Conservation (phyloP, 2,329 filamentous ascomycete species). For the Verruconis gallopava region DNA sequence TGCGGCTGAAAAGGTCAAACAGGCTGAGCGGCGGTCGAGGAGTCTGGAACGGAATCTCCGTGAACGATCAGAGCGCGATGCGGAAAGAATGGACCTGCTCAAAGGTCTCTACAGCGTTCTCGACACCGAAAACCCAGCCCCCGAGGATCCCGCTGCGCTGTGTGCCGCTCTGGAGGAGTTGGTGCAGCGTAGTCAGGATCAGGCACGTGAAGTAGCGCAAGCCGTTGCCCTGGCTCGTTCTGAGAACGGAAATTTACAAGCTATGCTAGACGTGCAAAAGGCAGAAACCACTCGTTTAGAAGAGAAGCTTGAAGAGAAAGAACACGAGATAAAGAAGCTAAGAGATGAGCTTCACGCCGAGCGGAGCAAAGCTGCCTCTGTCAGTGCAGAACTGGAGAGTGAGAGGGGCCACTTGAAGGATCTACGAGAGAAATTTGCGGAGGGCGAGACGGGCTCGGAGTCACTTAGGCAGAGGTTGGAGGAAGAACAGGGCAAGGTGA, state of each 20-base stretch:
- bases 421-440: conserved; percentile 59
- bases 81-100: conserved; percentile 20
- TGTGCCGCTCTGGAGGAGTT: conserved; percentile 32
- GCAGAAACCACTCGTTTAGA: conserved; percentile 19
- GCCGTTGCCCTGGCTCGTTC: conserved; percentile 33
- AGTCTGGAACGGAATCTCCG: conserved; percentile 47
- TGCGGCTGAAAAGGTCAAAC: conserved; percentile 37
- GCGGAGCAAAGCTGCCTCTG: conserved; percentile 31
- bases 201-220: conserved; percentile 32
- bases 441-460: conserved; percentile 75
- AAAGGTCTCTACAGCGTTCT: conserved; percentile 26
- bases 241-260: conserved; percentile 31
- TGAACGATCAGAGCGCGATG: conserved; percentile 33
- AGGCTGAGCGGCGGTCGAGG: conserved; percentile 24
- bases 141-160: conserved; percentile 26
- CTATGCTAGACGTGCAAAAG: conserved; percentile 28
- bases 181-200: conserved; percentile 27
- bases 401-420: conserved; percentile 56
- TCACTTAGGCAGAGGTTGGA: conserved; percentile 60
- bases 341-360: conserved; percentile 34
- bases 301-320: conserved; percentile 24
- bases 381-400: conserved; percentile 44
- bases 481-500: conserved; percentile 61
- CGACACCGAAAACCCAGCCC: conserved; percentile 20
- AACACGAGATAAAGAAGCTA: conserved; percentile 23